Evolutionary conservation across 2,329 filamentous ascomycete species (phyloP), one percentile per base, ranked within the genome.

Genomic region (Stagonosporopsis chrysanthemi): DNA sequence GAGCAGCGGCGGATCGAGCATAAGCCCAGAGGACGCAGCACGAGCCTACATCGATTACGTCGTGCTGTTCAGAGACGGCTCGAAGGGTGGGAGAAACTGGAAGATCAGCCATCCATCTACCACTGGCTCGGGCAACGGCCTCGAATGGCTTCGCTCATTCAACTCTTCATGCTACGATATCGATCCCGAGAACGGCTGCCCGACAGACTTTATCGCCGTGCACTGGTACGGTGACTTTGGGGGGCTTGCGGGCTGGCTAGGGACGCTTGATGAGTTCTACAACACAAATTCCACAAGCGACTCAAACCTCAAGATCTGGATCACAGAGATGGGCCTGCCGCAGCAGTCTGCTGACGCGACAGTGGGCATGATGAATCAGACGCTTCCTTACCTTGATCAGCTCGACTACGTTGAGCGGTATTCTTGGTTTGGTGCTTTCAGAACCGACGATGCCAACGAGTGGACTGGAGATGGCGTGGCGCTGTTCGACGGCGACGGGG

Each of bases 311-410:
- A 73, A 66, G 60, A 85, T 93, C 56, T 95, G 90, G 91, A 80
- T 94, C 8, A 95, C 91, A 22, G 91, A 95, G 74, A 90, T 90
- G 75, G 90, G 88, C 42, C 81, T 84, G 36, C 75, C 80, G 52
- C 77, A 89, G 58, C 80, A 84, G 61, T 79, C 83, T 35, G 81
- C 90, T 7, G 58, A 74, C 0, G 76, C 81, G 0, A 89, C 88
- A 0, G 84, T 91, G 65, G 65, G 72, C 0, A 92, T 91, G 77
- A 92, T 87, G 81, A 92, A 92, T 67, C 80, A 81, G 63, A 87
- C 85, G 0, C 74, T 85, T 47, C 83, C 86, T 19, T 93, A 88
- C 73, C 83, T 95, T 47, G 90, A 94, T 70, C 78, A 80, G 0
- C 70, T 86, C 24, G 78, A 82, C 52, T 82, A 75, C 69, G 78